These are phyloP conservation scores for Aurifilum marmelostoma DNA, from an alignment of 2,329 filamentous ascomycete species.

Conservation along the genomic window DNA sequence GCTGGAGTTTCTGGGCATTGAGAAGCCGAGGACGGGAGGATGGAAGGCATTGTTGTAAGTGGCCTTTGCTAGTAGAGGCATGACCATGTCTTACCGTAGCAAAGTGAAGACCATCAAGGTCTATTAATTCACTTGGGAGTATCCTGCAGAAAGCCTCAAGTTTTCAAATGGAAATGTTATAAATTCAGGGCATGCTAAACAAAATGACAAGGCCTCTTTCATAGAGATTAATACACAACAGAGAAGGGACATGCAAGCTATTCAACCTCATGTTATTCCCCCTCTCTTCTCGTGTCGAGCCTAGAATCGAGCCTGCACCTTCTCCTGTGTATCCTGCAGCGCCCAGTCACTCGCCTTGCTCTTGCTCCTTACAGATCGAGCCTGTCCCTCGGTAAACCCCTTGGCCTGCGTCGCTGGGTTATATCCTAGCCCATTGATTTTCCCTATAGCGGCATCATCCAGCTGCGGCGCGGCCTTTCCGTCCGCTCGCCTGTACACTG, in stretches of 20 bases:
- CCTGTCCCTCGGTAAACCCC: slow-evolving; percentile 82
- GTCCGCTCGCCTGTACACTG: slow-evolving; percentile 85
- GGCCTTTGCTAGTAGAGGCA: not conserved
- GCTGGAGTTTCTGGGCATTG: slow-evolving; percentile 40
- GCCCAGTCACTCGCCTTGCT: slow-evolving; percentile 71
- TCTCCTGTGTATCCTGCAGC: slow-evolving; percentile 72
- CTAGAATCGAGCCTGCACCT: slow-evolving; percentile 60
- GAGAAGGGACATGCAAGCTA: no score
- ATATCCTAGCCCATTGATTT: slow-evolving; percentile 74
- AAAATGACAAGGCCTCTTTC: no score
- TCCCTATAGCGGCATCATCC: slow-evolving; percentile 65
- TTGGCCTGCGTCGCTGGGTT: slow-evolving; percentile 90
- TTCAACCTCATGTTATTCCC: no score
- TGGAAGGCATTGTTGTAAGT: slow-evolving; percentile 42
- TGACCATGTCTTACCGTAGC: not conserved
- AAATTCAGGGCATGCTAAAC: no score
- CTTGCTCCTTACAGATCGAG: slow-evolving; percentile 70
- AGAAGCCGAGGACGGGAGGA: slow-evolving; percentile 34
- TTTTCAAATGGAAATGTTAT: no score
- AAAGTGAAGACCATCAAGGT: not conserved
- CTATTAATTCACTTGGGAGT: not conserved
- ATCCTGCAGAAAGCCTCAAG: not conserved
- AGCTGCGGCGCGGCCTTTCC: slow-evolving; percentile 65
- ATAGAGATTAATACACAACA: no score
- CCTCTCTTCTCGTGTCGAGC: not conserved